Evolutionary conservation across 768 basidiomycete genomes (phyloP), one percentile per base, ranked within the genome.

Genomic region (Mrakia hoshinonis): DNA sequence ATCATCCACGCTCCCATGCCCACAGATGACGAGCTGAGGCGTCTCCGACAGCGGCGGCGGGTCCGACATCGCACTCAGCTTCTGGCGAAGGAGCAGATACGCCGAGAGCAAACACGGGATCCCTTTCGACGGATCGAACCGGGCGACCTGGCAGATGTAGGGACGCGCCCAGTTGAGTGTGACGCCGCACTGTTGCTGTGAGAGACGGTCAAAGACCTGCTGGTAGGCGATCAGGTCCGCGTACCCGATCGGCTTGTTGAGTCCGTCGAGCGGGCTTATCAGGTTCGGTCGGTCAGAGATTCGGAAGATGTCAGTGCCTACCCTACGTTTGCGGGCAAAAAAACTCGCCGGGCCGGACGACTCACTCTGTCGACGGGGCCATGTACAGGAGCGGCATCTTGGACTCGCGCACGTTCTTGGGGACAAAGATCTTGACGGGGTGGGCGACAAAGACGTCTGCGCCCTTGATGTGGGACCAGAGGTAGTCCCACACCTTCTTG

Each of bases 391-490:
- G 77, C 12, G 79, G 74, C 26, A 77, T 68, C 3, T 38, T 38
- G 11, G 61, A 70, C 79, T 87, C 73, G 15, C 87, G 87, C 5
- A 95, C 92, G 76, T 89, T 88, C 74, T 85, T 86, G 3, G 94
- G 94, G 13, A 96, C 92, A 76, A 97, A 97, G 79, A 90, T 91
- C 83, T 85, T 89, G 76, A 97, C 92, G 22, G 94, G 93, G 78
- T 96, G 93, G 86, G 85, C 77, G 11, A 95, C 88, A 82, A 95
- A 96, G 76, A 94, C 79, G 82, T 96, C 93, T 52, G 90, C 88
- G 38, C 88, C 83, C 78, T 91, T 84, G 77, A 97, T 92, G 80
- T 90, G 92, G 75, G 91, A 87, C 89, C 89, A 96, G 18, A 97
- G 85, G 80, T 92, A 97, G 47, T 63, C 87, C 77, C 94, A 92